phyloP scores from a whole-genome alignment of 2,329 filamentous ascomycete genomes.

The Grosmannia penicillata region DNA sequence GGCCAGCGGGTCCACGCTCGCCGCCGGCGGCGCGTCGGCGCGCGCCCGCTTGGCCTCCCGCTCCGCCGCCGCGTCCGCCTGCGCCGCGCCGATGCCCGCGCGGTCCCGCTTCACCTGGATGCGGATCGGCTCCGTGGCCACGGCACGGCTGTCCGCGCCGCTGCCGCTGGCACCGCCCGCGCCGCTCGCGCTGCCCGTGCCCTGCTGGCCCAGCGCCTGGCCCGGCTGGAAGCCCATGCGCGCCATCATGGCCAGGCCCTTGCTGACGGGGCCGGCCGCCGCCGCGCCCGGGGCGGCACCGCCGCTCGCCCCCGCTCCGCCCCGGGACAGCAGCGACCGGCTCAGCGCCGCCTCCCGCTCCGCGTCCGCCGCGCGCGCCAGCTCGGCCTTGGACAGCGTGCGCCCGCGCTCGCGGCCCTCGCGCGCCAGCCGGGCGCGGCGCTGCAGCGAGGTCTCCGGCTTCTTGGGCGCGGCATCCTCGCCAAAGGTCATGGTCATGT shows the following conservation, averaged over 20 bases:
- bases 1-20: conserved; percentile 42
- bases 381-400: conserved; percentile 69
- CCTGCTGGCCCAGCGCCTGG: conserved; percentile 47
- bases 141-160: background rate
- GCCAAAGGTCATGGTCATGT: conserved; percentile 89
- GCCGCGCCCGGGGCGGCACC: background rate
- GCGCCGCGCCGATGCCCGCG: conserved; percentile 55
- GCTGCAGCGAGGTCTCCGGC: conserved; percentile 36
- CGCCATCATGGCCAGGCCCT: conserved; percentile 92
- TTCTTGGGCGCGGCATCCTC: conserved; percentile 32
- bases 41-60: conserved; percentile 26
- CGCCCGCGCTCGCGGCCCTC: conserved; percentile 54
- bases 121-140: conserved; percentile 56
- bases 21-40: conserved; percentile 20
- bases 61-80: conserved; percentile 61
- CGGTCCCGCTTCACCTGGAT: conserved; percentile 65
- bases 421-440: conserved; percentile 36
- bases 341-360: conserved; percentile 63
- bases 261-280: conserved; percentile 44
- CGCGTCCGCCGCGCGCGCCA: conserved; percentile 56
- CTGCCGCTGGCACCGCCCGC: conserved; percentile 5
- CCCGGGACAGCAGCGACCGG: conserved; percentile 59
- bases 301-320: conserved; percentile 12
- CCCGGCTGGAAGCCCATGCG: conserved; percentile 82
- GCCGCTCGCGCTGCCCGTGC: background rate